Evolutionary conservation across 305 asterid genomes (phyloP).

Genomic region (Fraxinus sp.): DNA sequence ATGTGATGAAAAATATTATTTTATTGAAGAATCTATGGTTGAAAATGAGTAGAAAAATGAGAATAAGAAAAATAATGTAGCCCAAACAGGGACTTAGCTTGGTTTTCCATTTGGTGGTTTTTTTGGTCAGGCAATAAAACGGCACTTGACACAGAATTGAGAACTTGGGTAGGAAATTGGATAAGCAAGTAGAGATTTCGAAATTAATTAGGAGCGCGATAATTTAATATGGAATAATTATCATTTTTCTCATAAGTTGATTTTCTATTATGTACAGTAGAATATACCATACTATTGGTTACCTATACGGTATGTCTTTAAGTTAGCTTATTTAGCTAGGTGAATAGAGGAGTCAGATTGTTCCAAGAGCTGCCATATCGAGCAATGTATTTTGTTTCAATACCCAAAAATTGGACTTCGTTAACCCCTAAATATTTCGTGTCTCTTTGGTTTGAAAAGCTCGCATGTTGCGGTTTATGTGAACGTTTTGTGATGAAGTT

Average conservation of each 20-base stretch:
- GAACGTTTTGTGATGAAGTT: background rate
- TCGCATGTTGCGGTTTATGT: background rate
- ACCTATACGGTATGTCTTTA: background rate
- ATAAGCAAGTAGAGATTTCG: too few relatives aligned
- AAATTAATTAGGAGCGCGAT: too few relatives aligned
- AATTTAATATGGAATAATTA: background rate
- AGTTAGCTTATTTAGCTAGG: background rate
- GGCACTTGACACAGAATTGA: constrained; percentile 83
- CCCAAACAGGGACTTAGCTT: background rate
- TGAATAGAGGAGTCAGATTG: too few relatives aligned
- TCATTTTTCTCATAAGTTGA: background rate
- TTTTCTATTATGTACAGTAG: background rate
- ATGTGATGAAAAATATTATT: too few relatives aligned
- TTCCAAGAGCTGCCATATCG: too few relatives aligned
- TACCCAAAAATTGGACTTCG: too few relatives aligned
- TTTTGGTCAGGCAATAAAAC: constrained; percentile 64
- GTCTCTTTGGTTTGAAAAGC: too few relatives aligned
- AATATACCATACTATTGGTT: background rate
- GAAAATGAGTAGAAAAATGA: too few relatives aligned
- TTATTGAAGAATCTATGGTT: too few relatives aligned
- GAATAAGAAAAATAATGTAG: too few relatives aligned
- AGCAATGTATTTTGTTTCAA: too few relatives aligned
- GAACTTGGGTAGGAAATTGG: constrained; percentile 49
- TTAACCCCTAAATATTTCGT: too few relatives aligned
- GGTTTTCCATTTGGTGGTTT: constrained; percentile 8